Conservation (phyloP, 352 stramenopile genomes). For the Peronospora destructor region DNA sequence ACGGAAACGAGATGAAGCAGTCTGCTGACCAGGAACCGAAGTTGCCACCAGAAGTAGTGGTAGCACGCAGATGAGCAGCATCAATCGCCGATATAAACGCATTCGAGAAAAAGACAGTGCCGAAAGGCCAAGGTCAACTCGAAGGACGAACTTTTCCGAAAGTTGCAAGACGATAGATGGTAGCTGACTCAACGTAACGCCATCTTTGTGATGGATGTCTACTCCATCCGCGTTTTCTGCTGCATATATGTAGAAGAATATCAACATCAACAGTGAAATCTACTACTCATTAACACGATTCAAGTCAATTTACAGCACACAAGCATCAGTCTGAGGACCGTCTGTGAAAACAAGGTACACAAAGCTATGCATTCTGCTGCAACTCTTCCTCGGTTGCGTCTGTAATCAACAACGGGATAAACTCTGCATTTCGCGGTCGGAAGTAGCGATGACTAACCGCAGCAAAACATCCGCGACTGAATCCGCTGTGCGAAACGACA, state of each 20-base stretch:
- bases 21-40: conserved; percentile 1
- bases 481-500: conserved; percentile 63
- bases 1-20: conserved; percentile 4
- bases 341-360: not conserved
- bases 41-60: conserved; percentile 8
- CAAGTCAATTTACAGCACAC: conserved; percentile 21
- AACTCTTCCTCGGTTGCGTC: conserved; percentile 25
- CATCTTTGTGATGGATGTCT: conserved; percentile 1
- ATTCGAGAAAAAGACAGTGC: conserved; percentile 11
- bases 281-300: conserved; percentile 11
- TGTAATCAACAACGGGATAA: conserved; percentile 55
- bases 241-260: conserved; percentile 2
- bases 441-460: conserved; percentile 60
- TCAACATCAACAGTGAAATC: not conserved
- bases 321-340: conserved; percentile 7
- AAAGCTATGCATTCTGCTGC: conserved; percentile 8
- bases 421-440: conserved; percentile 56
- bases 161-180: conserved; percentile 13
- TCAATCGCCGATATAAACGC: not conserved
- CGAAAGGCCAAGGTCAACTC: not conserved
- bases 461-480: conserved; percentile 53
- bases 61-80: conserved; percentile 1
- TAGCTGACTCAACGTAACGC: not conserved
- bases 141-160: not conserved
- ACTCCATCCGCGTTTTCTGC: conserved; percentile 2